Percentiles rank a stretch among this genome's conserved stretches.
These are phyloP conservation scores for Gliomastix tumulicola DNA, from an alignment of 2,329 filamentous ascomycete species.

Conservation along the genomic window DNA sequence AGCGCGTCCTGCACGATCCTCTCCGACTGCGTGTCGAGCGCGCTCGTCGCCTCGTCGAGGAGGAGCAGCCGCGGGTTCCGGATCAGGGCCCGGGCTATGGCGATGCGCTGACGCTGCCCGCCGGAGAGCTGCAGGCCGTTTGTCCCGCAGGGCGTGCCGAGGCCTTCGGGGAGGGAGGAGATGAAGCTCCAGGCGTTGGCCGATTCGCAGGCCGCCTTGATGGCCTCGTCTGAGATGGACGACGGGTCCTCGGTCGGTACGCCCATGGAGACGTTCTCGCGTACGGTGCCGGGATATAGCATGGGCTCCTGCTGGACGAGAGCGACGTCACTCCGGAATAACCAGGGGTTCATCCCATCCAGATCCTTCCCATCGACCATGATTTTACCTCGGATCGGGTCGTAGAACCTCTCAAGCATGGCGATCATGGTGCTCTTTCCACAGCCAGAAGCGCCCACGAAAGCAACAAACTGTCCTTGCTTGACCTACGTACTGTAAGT, in stretches of 20 bases:
- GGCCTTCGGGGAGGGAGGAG: constrained; percentile 75
- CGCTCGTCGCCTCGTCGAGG: constrained; percentile 6
- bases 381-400: constrained; percentile 73
- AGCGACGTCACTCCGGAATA: constrained; percentile 77
- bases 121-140: constrained; percentile 83
- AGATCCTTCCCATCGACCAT: constrained; percentile 81
- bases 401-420: constrained; percentile 89
- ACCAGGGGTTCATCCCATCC: constrained; percentile 70
- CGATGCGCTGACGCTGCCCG: constrained; percentile 91
- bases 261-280: constrained; percentile 83
- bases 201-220: constrained; percentile 78
- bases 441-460: constrained; percentile 91
- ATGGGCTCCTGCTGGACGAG: constrained; percentile 94
- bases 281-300: constrained; percentile 85
- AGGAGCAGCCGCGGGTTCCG: constrained; percentile 83
- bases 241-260: constrained; percentile 28
- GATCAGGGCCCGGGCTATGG: constrained; percentile 84
- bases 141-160: constrained; percentile 77
- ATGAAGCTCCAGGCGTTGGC: constrained; percentile 94
- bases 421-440: constrained; percentile 94
- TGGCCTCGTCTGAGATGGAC: constrained; percentile 52
- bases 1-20: constrained; percentile 81
- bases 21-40: constrained; percentile 54
- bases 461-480: constrained; percentile 47
- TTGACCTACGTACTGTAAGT: constrained; percentile 10